phyloP scores from a whole-genome alignment of 2,329 filamentous ascomycete genomes.

The Zymoseptoria tritici region DNA sequence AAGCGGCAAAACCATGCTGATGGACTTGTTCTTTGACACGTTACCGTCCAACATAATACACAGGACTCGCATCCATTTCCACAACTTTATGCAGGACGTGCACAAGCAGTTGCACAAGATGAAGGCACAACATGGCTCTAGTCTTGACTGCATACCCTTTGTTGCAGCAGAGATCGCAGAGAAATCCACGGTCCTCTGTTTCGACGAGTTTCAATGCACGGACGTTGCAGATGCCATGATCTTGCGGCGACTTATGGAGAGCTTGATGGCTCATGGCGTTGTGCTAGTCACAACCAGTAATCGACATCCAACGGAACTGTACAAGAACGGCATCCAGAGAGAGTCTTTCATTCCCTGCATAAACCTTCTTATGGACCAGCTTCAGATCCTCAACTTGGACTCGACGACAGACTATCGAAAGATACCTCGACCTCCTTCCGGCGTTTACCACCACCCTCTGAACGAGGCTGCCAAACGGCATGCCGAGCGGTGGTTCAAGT shows the following conservation, averaged over 20 bases:
- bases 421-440: constrained; percentile 84
- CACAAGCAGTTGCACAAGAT: constrained; percentile 65
- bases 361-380: constrained; percentile 72
- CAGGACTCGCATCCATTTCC: constrained; percentile 61
- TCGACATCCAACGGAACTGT: constrained; percentile 62
- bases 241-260: constrained; percentile 63
- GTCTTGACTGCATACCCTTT: constrained; percentile 24
- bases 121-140: constrained; percentile 54
- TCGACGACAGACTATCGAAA: constrained; percentile 96
- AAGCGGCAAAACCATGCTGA: constrained; percentile 69
- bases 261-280: constrained; percentile 69
- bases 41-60: constrained; percentile 42
- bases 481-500: constrained; percentile 91
- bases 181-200: constrained; percentile 64
- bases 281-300: constrained; percentile 73
- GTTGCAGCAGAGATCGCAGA: constrained; percentile 50
- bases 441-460: constrained; percentile 86
- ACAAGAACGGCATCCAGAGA: constrained; percentile 24
- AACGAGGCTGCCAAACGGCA: constrained; percentile 70
- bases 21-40: constrained; percentile 65
- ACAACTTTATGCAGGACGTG: constrained; percentile 71
- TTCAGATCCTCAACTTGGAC: constrained; percentile 90
- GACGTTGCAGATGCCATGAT: constrained; percentile 71
- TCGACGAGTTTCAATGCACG: constrained; percentile 77
- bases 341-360: constrained; percentile 88